Conservation (phyloP, 106 monocot genomes). For the Dendrobium nobile region DNA sequence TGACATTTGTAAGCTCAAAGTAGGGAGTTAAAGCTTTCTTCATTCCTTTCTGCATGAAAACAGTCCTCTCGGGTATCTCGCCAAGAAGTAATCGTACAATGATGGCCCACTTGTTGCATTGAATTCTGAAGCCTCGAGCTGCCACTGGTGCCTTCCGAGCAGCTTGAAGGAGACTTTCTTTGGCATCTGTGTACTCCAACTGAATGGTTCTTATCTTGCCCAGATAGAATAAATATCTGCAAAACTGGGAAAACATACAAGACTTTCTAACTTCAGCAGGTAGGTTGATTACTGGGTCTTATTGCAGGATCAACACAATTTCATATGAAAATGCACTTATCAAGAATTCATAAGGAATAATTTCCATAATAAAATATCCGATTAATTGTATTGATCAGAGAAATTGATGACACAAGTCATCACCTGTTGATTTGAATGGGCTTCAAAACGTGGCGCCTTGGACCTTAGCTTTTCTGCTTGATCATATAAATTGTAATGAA, state of each 20-base stretch:
- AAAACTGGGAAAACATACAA: constrained; percentile 40
- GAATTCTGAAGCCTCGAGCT: constrained; percentile 82
- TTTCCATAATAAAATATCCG: not conserved
- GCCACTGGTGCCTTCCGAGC: constrained; percentile 82
- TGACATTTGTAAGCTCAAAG: constrained; percentile 96
- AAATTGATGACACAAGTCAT: too few relatives aligned
- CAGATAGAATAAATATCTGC: constrained; percentile 83
- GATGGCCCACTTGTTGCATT: constrained; percentile 96
- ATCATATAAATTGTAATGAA: constrained; percentile 98
- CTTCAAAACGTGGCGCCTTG: constrained; percentile 91
- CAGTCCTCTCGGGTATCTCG: constrained; percentile 92
- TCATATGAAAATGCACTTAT: too few relatives aligned
- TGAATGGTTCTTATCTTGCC: constrained; percentile 98
- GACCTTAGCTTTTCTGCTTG: constrained; percentile 97
- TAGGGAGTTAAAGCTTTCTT: constrained; percentile 82
- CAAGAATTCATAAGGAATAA: not conserved
- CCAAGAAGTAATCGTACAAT: constrained; percentile 87
- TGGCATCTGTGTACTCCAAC: constrained; percentile 97
- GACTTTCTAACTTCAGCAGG: not conserved
- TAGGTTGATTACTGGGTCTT: not conserved
- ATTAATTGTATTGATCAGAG: too few relatives aligned
- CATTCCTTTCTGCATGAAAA: constrained; percentile 99
- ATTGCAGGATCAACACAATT: too few relatives aligned
- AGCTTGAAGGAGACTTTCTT: constrained; percentile 90
- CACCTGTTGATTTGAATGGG: constrained; percentile 96